These are phyloP conservation scores for Massarina eburnea DNA, from an alignment of 2,329 filamentous ascomycete genomes.

Conservation along the genomic window DNA sequence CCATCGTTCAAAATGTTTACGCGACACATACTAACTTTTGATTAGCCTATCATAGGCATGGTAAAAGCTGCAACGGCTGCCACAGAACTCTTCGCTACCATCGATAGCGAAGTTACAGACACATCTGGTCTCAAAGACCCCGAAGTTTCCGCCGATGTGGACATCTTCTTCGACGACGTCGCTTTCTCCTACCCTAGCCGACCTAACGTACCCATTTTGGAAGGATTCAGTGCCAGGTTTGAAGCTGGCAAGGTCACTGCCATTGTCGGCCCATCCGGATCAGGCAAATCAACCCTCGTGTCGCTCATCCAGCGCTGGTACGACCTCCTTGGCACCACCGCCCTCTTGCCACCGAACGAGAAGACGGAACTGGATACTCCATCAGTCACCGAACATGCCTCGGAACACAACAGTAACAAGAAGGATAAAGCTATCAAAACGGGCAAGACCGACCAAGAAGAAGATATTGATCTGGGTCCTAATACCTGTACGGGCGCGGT, in stretches of 20 bases:
- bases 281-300: conserved; percentile 74
- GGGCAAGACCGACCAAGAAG: conserved; percentile 12
- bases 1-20: neutral
- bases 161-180: conserved; percentile 41
- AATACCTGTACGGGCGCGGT: conserved; percentile 38
- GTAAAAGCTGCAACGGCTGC: conserved; percentile 40
- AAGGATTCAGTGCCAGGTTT: conserved; percentile 61
- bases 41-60: conserved; percentile 33
- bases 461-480: conserved; percentile 15
- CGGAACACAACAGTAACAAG: neutral
- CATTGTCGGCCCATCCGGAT: conserved; percentile 72
- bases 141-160: conserved; percentile 31
- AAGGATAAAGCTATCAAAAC: conserved; percentile 13
- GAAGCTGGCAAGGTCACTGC: conserved; percentile 69
- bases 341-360: conserved; percentile 7
- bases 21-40: neutral
- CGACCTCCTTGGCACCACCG: conserved; percentile 47
- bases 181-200: conserved; percentile 48
- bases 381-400: neutral
- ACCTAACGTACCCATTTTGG: conserved; percentile 64
- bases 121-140: conserved; percentile 38
- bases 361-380: neutral
- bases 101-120: conserved; percentile 34
- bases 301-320: conserved; percentile 74
- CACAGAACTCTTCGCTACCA: conserved; percentile 39